These are phyloP conservation scores for Clavispora fructus DNA, from an alignment of 805 yeast species.

Conservation along the genomic window DNA sequence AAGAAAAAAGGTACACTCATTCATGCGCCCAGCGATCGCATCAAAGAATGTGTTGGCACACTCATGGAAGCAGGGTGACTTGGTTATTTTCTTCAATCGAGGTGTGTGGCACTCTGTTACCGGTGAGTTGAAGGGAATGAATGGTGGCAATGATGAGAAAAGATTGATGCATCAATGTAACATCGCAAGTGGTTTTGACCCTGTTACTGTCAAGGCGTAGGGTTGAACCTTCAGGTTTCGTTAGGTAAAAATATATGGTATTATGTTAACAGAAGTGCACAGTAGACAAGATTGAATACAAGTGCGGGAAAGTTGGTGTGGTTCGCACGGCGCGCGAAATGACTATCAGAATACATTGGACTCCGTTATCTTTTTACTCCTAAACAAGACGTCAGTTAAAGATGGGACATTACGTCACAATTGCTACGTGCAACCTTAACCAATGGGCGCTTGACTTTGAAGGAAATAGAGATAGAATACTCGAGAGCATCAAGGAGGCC, in stretches of 20 bases:
- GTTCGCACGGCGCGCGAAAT: background rate
- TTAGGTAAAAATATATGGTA: background rate
- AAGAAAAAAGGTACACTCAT: slow-evolving; percentile 60
- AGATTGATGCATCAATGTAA: slow-evolving; percentile 93
- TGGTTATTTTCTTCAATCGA: slow-evolving; percentile 80
- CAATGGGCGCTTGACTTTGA: slow-evolving; percentile 99
- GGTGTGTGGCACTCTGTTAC: slow-evolving; percentile 93
- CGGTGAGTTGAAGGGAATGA: slow-evolving; percentile 62
- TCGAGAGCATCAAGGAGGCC: slow-evolving; percentile 74
- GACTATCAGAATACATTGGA: background rate
- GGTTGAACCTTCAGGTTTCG: background rate
- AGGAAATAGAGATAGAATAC: slow-evolving; percentile 89
- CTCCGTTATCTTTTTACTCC: background rate
- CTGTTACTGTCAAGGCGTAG: slow-evolving; percentile 22
- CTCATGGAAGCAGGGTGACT: slow-evolving; percentile 77
- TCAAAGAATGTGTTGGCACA: slow-evolving; percentile 75
- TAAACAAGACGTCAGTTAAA: background rate
- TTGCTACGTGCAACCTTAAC: slow-evolving; percentile 91
- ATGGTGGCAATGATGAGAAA: slow-evolving; percentile 56
- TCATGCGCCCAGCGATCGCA: slow-evolving; percentile 83
- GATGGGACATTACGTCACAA: slow-evolving; percentile 85
- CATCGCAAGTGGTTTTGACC: slow-evolving; percentile 77
- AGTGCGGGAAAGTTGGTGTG: background rate
- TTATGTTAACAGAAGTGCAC: background rate
- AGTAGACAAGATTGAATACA: background rate